Percentiles rank a stretch among this genome's conserved stretches.
phyloP scores from a whole-genome alignment of 2,329 filamentous ascomycete genomes.

The Arthroderma sp. region DNA sequence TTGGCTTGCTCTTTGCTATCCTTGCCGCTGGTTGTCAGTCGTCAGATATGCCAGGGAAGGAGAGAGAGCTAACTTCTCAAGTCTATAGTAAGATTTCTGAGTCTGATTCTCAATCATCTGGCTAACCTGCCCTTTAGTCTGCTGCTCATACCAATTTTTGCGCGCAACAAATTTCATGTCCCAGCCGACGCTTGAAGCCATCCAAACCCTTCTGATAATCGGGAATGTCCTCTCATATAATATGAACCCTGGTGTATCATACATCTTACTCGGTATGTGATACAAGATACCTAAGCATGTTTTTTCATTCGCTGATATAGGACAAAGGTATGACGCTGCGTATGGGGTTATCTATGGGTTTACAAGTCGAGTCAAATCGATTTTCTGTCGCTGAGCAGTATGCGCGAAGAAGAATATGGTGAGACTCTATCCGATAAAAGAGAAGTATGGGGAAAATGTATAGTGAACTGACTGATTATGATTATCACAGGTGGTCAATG shows the following conservation, averaged over 20 bases:
- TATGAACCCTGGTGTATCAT: constrained; percentile 52
- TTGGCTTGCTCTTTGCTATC: constrained; percentile 48
- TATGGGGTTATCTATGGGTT: constrained; percentile 46
- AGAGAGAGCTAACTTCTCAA: constrained; percentile 50
- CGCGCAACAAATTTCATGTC: constrained; percentile 52
- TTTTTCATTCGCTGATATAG: background rate
- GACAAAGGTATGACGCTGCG: constrained; percentile 42
- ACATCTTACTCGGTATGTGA: constrained; percentile 41
- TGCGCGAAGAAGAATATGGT: constrained; percentile 33
- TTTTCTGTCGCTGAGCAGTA: constrained; percentile 38
- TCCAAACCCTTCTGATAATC: constrained; percentile 49
- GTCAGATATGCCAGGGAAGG: constrained; percentile 43
- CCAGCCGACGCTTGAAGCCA: constrained; percentile 46
- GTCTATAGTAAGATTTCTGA: constrained; percentile 39
- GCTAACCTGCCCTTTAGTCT: constrained; percentile 29
- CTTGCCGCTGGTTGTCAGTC: constrained; percentile 51
- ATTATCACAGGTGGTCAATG: constrained; percentile 41
- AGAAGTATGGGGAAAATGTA: background rate
- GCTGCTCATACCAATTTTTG: constrained; percentile 52
- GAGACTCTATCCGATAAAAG: constrained; percentile 7
- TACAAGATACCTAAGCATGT: background rate
- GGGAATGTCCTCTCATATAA: constrained; percentile 50
- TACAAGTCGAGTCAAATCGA: constrained; percentile 46
- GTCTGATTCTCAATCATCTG: background rate
- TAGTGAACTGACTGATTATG: background rate